phyloP scores from a whole-genome alignment of 1,284 basidiomycete genomes.

The Puccinia polysora region DNA sequence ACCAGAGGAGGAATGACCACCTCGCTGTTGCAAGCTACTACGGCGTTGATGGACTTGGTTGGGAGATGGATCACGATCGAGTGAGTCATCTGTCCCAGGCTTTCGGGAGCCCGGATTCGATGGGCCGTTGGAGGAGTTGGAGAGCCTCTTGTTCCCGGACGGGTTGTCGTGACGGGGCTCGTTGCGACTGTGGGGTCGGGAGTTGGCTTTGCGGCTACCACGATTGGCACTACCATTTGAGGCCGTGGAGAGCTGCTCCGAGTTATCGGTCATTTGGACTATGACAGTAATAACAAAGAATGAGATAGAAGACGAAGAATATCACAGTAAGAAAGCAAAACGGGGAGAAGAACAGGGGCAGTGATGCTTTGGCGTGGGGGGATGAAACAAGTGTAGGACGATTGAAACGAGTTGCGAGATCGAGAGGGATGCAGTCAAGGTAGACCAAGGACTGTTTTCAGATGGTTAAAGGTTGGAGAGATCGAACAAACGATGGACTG shows the following conservation, averaged over 20 bases:
- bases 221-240: slow-evolving; percentile 25
- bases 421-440: background rate
- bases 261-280: slow-evolving; percentile 13
- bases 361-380: background rate
- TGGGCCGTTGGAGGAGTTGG: slow-evolving; percentile 43
- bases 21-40: slow-evolving; percentile 24
- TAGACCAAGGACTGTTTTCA: slow-evolving; percentile 32
- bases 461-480: slow-evolving; percentile 23
- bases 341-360: background rate
- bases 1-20: background rate
- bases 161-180: slow-evolving; percentile 22
- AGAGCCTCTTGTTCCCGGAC: slow-evolving; percentile 12
- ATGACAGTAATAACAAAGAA: background rate
- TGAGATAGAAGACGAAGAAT: no score
- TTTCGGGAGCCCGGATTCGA: no score
- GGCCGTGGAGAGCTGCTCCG: slow-evolving; percentile 14
- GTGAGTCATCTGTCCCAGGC: background rate
- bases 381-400: background rate
- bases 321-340: background rate
- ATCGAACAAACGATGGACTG: slow-evolving; percentile 35
- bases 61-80: slow-evolving; percentile 12
- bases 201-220: slow-evolving; percentile 28
- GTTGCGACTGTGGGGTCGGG: slow-evolving; percentile 40
- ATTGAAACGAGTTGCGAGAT: slow-evolving; percentile 12
- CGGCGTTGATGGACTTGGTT: slow-evolving; percentile 20